These are phyloP conservation scores for Garcia nutans DNA, from an alignment of 345 rosid species.

Conservation along the genomic window DNA sequence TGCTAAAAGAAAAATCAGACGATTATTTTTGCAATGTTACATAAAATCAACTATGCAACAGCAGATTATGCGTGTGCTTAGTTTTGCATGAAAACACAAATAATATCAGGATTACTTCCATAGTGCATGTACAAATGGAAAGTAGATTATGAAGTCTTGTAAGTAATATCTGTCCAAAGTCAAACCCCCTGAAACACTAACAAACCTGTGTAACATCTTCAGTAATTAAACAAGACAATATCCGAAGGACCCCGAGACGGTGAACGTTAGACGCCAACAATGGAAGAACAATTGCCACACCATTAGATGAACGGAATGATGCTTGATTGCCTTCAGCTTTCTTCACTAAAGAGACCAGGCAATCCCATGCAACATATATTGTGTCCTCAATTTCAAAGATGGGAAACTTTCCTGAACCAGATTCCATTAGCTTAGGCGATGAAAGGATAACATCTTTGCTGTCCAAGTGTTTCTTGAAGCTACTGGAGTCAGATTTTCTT, in stretches of 20 bases:
- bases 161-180: slow-evolving; percentile 5
- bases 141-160: background rate
- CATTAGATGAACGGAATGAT: slow-evolving; percentile 84
- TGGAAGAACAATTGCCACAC: slow-evolving; percentile 79
- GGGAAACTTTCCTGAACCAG: slow-evolving; percentile 73
- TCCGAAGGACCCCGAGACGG: slow-evolving; percentile 86
- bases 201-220: slow-evolving; percentile 87
- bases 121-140: background rate
- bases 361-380: slow-evolving; percentile 89
- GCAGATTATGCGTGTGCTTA: background rate
- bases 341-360: slow-evolving; percentile 85
- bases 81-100: slow-evolving; percentile 9
- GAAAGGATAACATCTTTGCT: slow-evolving; percentile 80
- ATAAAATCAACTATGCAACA: background rate
- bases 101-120: background rate
- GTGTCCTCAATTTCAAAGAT: slow-evolving; percentile 85
- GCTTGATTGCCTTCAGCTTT: slow-evolving; percentile 91
- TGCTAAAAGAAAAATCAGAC: slow-evolving; percentile 31
- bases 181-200: slow-evolving; percentile 9
- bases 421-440: slow-evolving; percentile 86
- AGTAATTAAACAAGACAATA: slow-evolving; percentile 87
- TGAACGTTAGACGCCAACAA: slow-evolving; percentile 77
- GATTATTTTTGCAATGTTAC: slow-evolving; percentile 8
- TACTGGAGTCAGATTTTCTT: slow-evolving; percentile 64
- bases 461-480: slow-evolving; percentile 84